Conservation (phyloP, 2,329 filamentous ascomycete genomes). For the Trichophyton rubrum region DNA sequence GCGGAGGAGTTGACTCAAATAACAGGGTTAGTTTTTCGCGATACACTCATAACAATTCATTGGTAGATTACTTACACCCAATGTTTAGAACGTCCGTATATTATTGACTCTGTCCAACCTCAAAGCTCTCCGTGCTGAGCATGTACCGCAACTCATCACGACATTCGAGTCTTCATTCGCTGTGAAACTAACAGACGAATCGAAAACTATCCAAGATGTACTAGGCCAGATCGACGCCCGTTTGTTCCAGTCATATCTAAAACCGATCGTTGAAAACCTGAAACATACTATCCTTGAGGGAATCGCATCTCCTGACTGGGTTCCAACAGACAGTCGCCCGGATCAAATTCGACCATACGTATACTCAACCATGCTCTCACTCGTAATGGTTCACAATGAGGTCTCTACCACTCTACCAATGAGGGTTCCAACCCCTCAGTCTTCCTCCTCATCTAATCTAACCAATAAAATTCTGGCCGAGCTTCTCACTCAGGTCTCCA, state of each 20-base stretch:
- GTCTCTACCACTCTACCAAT: conserved; percentile 60
- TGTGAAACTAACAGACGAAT: conserved; percentile 86
- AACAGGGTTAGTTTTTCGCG: conserved; percentile 37
- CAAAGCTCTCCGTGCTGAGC: conserved; percentile 63
- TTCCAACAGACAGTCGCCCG: conserved; percentile 47
- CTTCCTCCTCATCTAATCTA: conserved; percentile 53
- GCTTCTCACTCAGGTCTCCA: conserved; percentile 68
- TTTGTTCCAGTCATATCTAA: conserved; percentile 85
- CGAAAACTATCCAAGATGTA: conserved; percentile 80
- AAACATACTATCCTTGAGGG: conserved; percentile 59
- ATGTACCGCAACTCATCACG: conserved; percentile 76
- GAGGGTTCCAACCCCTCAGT: conserved; percentile 57
- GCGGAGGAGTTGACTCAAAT: conserved; percentile 41
- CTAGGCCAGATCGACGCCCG: conserved; percentile 80
- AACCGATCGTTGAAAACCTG: conserved; percentile 57
- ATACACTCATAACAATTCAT: conserved; percentile 45
- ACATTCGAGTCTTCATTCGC: conserved; percentile 92
- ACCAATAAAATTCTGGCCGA: conserved; percentile 73
- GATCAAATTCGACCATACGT: conserved; percentile 75
- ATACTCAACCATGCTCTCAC: conserved; percentile 68
- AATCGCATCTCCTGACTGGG: conserved; percentile 60
- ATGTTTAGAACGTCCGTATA: conserved; percentile 68
- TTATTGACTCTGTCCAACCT: conserved; percentile 90
- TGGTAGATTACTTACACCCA: not conserved
- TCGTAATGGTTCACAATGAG: conserved; percentile 87